phyloP scores from a whole-genome alignment of 805 yeast species.

The Metschnikowia santaceciliae region DNA sequence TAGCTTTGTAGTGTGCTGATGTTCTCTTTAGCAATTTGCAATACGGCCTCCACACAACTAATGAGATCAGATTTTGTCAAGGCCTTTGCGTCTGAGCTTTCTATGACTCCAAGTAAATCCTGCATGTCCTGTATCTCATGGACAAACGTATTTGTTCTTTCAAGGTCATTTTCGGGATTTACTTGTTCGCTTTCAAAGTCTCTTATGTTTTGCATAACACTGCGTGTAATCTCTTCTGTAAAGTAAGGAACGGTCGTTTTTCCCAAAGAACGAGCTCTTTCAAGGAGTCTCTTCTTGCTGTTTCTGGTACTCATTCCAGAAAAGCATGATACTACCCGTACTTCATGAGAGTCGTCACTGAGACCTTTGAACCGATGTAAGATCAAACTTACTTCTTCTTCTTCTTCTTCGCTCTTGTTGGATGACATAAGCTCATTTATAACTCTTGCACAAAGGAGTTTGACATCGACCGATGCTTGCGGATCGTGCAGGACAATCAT shows the following conservation, averaged over 20 bases:
- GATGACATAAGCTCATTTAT: neutral
- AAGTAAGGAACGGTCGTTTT: neutral
- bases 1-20: neutral
- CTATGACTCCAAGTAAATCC: neutral
- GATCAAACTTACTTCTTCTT: neutral
- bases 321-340: constrained; percentile 6
- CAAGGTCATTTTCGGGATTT: constrained; percentile 9
- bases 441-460: neutral
- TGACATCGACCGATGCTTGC: neutral
- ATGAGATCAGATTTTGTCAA: neutral
- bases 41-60: constrained; percentile 2
- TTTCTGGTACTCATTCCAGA: neutral
- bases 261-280: neutral
- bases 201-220: constrained; percentile 5
- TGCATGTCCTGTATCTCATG: constrained; percentile 10
- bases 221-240: neutral
- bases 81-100: neutral
- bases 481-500: neutral
- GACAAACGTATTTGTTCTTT: constrained; percentile 11
- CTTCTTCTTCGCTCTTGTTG: neutral
- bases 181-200: constrained; percentile 6
- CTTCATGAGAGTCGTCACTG: constrained; percentile 8
- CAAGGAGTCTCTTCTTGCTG: neutral
- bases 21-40: neutral
- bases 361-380: constrained; percentile 3